Evolutionary conservation across 1,284 basidiomycete species (phyloP).

Genomic region (Sporisorium graminicola): DNA sequence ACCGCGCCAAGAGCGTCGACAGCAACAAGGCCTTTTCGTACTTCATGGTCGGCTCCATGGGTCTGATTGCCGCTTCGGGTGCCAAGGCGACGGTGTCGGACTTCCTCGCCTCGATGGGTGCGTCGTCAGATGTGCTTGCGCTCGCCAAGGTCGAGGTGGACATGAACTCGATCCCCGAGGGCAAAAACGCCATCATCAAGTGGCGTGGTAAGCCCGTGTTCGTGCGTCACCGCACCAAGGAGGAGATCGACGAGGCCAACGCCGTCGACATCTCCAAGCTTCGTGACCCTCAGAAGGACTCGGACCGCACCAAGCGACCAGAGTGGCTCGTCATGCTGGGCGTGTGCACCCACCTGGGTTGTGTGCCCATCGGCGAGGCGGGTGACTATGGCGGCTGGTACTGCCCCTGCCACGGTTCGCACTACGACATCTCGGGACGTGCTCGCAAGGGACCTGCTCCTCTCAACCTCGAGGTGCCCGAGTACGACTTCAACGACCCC

Average conservation of each 20-base stretch:
- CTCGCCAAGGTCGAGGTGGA: slow-evolving; percentile 98
- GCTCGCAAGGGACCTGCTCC: slow-evolving; percentile 87
- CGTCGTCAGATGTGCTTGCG: slow-evolving; percentile 96
- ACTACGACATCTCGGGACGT: slow-evolving; percentile 94
- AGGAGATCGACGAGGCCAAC: slow-evolving; percentile 95
- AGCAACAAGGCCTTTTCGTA: slow-evolving; percentile 89
- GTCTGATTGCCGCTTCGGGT: slow-evolving; percentile 90
- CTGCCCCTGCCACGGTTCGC: slow-evolving; percentile 92
- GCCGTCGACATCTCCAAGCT: slow-evolving; percentile 84
- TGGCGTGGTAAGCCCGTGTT: slow-evolving; percentile 99
- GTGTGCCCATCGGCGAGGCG: slow-evolving; percentile 95
- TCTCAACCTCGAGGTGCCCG: slow-evolving; percentile 86
- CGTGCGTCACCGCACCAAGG: slow-evolving; percentile 92
- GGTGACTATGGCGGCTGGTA: slow-evolving; percentile 86
- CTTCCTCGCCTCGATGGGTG: slow-evolving; percentile 94
- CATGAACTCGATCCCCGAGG: slow-evolving; percentile 90
- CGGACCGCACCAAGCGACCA: slow-evolving; percentile 88
- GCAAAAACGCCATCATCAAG: slow-evolving; percentile 76
- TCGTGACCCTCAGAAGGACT: slow-evolving; percentile 92
- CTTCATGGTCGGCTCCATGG: slow-evolving; percentile 96
- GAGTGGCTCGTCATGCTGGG: slow-evolving; percentile 80
- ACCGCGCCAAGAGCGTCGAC: slow-evolving; percentile 79
- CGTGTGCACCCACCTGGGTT: slow-evolving; percentile 98
- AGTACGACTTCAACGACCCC: slow-evolving; percentile 70
- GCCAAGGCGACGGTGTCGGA: slow-evolving; percentile 95